Evolutionary conservation across 2,329 filamentous ascomycete species (phyloP).

Genomic region (Talaromyces atroroseus): DNA sequence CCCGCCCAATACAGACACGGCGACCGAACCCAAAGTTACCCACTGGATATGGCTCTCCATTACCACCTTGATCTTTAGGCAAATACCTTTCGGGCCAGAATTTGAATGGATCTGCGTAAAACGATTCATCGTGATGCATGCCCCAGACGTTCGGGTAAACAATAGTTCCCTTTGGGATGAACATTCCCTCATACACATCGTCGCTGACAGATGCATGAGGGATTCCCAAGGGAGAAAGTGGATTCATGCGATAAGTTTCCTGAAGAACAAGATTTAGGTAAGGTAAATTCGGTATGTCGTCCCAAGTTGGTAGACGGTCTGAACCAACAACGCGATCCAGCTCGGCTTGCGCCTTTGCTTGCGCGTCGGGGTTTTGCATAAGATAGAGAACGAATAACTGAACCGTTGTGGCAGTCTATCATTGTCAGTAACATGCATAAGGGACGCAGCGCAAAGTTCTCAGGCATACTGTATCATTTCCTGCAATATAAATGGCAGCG

Average conservation of each 20-base stretch:
- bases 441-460: no score
- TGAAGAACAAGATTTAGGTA: conserved; percentile 46
- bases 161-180: conserved; percentile 51
- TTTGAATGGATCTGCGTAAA: conserved; percentile 29
- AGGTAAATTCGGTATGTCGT: conserved; percentile 40
- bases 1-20: conserved; percentile 2
- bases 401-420: conserved; percentile 38
- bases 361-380: conserved; percentile 17
- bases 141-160: conserved; percentile 44
- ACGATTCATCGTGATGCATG: conserved; percentile 44
- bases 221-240: conserved; percentile 47
- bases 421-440: not conserved
- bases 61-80: not conserved
- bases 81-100: conserved; percentile 31
- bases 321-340: conserved; percentile 46
- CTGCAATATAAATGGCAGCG: conserved; percentile 1
- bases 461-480: not conserved
- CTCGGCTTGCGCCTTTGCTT: conserved; percentile 44
- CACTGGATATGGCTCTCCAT: conserved; percentile 3
- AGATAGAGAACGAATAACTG: conserved; percentile 1
- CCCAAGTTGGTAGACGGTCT: conserved; percentile 42
- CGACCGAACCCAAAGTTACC: conserved; percentile 2
- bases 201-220: conserved; percentile 52
- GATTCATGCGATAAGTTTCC: conserved; percentile 43
- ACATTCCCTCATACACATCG: conserved; percentile 53